A percentile compares a stretch with the other conserved stretches of the same genome.
phyloP scores from a whole-genome alignment of 192 early-diverging fungal species.

The Linnemannia exigua region DNA sequence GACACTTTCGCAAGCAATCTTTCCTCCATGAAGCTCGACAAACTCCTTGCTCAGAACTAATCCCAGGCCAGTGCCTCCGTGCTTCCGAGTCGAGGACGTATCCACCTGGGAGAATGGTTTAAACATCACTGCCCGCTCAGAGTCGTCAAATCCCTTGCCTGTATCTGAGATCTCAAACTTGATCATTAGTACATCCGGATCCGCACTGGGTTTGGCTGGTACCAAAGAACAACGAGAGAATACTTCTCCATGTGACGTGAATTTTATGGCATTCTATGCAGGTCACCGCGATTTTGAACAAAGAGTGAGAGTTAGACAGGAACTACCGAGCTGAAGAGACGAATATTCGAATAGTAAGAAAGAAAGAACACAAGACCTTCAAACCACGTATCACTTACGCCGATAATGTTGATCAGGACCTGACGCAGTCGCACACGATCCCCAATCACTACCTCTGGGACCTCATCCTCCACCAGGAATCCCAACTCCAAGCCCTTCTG shows the following conservation, averaged over 20 bases:
- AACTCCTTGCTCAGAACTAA: constrained; percentile 85
- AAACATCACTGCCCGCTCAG: constrained; percentile 82
- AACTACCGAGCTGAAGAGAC: no score
- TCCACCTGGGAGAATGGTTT: constrained; percentile 89
- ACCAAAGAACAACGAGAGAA: constrained; percentile 68
- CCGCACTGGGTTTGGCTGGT: constrained; percentile 11
- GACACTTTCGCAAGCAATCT: constrained; percentile 77
- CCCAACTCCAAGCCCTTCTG: constrained; percentile 79
- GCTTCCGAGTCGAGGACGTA: constrained; percentile 83
- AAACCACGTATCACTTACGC: no score
- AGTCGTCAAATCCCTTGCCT: constrained; percentile 83
- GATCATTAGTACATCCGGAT: constrained; percentile 62
- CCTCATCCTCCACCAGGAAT: constrained; percentile 78
- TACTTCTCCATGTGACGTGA: constrained; percentile 81
- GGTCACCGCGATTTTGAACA: neutral
- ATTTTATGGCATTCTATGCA: constrained; percentile 84
- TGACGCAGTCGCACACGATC: constrained; percentile 84
- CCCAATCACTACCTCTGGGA: constrained; percentile 77
- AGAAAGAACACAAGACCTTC: neutral
- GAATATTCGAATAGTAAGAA: neutral
- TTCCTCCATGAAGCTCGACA: constrained; percentile 83
- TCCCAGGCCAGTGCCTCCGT: constrained; percentile 89
- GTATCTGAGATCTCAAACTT: constrained; percentile 84
- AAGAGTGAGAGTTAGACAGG: neutral
- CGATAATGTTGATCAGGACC: constrained; percentile 84